phyloP scores from a whole-genome alignment of 2,329 filamentous ascomycete genomes.

The Microdochium paspali region DNA sequence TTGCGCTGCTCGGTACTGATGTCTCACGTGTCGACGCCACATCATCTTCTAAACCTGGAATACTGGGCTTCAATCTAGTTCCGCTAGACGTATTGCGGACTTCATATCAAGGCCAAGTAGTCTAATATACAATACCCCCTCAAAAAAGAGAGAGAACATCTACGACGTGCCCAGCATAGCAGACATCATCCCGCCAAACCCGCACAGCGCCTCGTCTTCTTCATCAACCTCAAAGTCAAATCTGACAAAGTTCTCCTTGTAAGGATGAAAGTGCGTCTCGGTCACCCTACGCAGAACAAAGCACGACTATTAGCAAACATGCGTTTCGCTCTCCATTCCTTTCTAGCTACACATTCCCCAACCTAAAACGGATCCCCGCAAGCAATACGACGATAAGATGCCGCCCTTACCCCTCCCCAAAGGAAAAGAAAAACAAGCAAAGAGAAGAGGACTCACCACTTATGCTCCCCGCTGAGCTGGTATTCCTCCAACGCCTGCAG shows the following conservation, averaged over 20 bases:
- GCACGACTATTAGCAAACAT: no score
- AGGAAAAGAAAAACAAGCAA: neutral
- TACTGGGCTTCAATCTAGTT: no score
- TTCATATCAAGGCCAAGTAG: no score
- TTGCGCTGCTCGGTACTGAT: no score
- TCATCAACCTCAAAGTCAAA: slow-evolving; percentile 44
- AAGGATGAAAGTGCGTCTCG: slow-evolving; percentile 39
- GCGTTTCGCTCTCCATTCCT: neutral
- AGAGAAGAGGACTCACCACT: slow-evolving; percentile 22
- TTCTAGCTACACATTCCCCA: neutral
- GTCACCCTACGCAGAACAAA: slow-evolving; percentile 35
- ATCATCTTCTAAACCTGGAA: no score
- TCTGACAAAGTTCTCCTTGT: slow-evolving; percentile 38
- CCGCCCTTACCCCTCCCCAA: neutral
- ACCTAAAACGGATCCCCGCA: no score
- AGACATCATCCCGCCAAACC: neutral
- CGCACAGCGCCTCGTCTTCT: slow-evolving; percentile 22
- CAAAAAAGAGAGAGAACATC: no score
- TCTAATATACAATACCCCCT: no score
- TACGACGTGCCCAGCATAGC: neutral
- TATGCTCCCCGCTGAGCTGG: slow-evolving; percentile 41
- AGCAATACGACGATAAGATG: neutral
- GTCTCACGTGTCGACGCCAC: no score
- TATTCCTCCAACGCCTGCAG: slow-evolving; percentile 36
- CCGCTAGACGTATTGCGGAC: no score